Conservation (phyloP, 2,329 filamentous ascomycete species). For the Cryphonectria japonica region DNA sequence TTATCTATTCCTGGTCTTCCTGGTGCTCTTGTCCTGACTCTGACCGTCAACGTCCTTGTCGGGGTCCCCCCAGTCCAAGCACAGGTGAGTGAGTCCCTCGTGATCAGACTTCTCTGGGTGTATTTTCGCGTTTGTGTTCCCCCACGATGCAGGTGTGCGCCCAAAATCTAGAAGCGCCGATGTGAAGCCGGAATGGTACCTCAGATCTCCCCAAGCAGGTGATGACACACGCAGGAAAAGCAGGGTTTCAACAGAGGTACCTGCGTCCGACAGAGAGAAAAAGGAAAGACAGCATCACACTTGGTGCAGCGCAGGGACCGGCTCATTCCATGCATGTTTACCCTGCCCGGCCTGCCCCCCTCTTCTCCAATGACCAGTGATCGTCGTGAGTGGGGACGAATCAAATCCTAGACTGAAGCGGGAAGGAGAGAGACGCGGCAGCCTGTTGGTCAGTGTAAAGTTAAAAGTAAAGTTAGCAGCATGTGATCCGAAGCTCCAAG, state of each 20-base stretch:
- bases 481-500: neutral
- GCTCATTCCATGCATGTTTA: conserved; percentile 7
- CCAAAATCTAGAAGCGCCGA: conserved; percentile 34
- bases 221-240: neutral
- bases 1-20: conserved; percentile 16
- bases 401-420: conserved; percentile 13
- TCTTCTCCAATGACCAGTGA: conserved; percentile 18
- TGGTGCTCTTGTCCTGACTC: neutral
- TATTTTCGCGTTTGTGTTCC: neutral
- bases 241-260: conserved; percentile 12
- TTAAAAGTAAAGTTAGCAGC: neutral
- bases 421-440: conserved; percentile 11
- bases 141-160: conserved; percentile 19
- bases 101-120: neutral
- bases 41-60: neutral
- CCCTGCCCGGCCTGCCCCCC: too few relatives aligned
- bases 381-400: conserved; percentile 10
- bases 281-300: neutral
- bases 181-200: conserved; percentile 31
- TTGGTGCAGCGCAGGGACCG: neutral
- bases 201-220: neutral
- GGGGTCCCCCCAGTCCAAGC: neutral
- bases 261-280: conserved; percentile 16
- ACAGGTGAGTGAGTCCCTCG: neutral
- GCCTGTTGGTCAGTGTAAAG: neutral